Percentiles rank a stretch among this genome's conserved stretches.
Evolutionary conservation across 2,329 filamentous ascomycete genomes (phyloP).

Genomic region (Cercospora nicotianae): DNA sequence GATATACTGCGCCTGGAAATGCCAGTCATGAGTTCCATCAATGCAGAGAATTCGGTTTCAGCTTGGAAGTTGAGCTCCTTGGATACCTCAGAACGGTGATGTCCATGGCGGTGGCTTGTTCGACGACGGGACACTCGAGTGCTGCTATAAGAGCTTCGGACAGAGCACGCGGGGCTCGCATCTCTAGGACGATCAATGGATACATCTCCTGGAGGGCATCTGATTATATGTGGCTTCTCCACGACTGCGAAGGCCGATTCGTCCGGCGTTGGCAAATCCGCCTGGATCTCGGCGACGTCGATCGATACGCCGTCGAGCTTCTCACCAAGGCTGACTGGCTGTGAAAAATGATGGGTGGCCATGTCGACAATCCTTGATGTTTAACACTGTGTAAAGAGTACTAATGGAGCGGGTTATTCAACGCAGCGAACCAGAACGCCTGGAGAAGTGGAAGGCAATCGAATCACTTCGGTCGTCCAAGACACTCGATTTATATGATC

Average conservation of each 20-base stretch:
- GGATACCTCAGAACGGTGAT: constrained; percentile 2
- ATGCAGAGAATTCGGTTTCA: neutral
- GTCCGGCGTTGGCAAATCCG: neutral
- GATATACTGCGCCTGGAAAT: constrained; percentile 9
- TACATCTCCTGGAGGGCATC: neutral
- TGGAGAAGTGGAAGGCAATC: neutral
- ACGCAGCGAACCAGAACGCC: neutral
- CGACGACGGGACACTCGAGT: constrained; percentile 1
- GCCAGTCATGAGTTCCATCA: constrained; percentile 8
- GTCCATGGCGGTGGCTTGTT: constrained; percentile 1
- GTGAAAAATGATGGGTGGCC: neutral
- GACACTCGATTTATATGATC: neutral
- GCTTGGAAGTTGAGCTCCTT: constrained; percentile 3
- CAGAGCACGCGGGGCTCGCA: constrained; percentile 3
- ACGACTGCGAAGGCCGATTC: neutral
- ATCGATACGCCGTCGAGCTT: neutral
- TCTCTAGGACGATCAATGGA: neutral
- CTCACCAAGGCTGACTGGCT: neutral
- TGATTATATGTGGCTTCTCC: neutral
- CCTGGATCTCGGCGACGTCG: neutral
- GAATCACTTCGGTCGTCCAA: no score
- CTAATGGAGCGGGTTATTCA: neutral
- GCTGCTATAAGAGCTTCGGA: constrained; percentile 3
- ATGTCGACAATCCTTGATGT: neutral
- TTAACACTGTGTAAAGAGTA: neutral